Conservation (phyloP, 1,284 basidiomycete species). For the Cutaneotrichosporon dermatis region DNA sequence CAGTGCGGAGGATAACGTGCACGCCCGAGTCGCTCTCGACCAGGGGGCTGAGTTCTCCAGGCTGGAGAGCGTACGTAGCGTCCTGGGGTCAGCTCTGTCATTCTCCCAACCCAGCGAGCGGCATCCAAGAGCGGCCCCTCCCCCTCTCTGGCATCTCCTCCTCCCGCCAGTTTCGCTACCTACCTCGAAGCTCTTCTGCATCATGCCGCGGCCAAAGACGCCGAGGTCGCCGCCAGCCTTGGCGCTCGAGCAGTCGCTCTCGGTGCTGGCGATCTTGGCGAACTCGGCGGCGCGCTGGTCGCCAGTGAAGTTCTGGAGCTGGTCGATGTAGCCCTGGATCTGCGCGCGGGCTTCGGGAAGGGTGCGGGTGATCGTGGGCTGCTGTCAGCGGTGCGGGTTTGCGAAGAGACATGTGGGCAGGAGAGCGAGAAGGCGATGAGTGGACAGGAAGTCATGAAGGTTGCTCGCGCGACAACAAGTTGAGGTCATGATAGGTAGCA, state of each 20-base stretch:
- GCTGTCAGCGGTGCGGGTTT: constrained; percentile 11
- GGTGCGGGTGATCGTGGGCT: constrained; percentile 80
- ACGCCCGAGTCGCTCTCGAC: constrained; percentile 94
- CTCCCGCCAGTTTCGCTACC: constrained; percentile 4
- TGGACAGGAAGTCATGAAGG: no score
- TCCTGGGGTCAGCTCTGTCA: constrained; percentile 50
- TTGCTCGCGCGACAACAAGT: no score
- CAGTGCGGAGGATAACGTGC: constrained; percentile 88
- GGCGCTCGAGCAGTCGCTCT: constrained; percentile 88
- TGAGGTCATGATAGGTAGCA: no score
- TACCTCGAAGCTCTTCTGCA: constrained; percentile 94
- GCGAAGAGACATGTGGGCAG: no score
- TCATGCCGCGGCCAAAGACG: constrained; percentile 77
- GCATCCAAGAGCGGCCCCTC: no score
- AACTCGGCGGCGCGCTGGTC: constrained; percentile 61
- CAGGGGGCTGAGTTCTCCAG: constrained; percentile 81
- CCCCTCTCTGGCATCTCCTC: no score
- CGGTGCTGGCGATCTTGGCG: constrained; percentile 62
- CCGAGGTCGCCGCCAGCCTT: constrained; percentile 77
- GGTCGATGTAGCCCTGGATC: constrained; percentile 57
- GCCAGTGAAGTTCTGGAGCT: constrained; percentile 36
- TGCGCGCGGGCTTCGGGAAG: constrained; percentile 82
- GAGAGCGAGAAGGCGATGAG: background rate
- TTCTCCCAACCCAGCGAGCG: no score
- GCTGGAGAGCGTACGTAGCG: constrained; percentile 70